These are phyloP conservation scores for Phtheirospermum japonicum DNA, from an alignment of 257 asterid genomes.

Conservation along the genomic window DNA sequence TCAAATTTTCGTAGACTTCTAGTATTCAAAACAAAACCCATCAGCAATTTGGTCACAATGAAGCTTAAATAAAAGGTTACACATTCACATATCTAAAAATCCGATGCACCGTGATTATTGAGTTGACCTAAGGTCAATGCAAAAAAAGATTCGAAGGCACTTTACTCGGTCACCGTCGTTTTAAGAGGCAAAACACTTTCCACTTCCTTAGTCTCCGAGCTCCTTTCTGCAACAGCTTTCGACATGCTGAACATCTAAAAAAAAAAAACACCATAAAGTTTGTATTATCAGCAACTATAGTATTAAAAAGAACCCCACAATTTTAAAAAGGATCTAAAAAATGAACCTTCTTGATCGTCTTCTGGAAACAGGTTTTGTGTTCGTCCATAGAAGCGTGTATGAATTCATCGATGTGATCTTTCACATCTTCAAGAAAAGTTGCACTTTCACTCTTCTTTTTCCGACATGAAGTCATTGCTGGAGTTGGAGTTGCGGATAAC, in stretches of 20 bases:
- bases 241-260: slow-evolving; percentile 91
- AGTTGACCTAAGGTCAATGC: slow-evolving; percentile 4
- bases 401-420: slow-evolving; percentile 83
- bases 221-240: slow-evolving; percentile 76
- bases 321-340: background rate
- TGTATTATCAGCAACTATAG: slow-evolving; percentile 7
- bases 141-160: slow-evolving; percentile 11
- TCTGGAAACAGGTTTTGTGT: slow-evolving; percentile 89
- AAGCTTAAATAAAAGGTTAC: background rate
- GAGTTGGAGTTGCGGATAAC: slow-evolving; percentile 42
- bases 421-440: slow-evolving; percentile 70
- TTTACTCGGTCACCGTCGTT: slow-evolving; percentile 63
- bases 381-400: slow-evolving; percentile 89
- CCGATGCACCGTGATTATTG: background rate
- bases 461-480: slow-evolving; percentile 66
- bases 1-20: background rate
- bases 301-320: background rate
- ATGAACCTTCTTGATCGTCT: slow-evolving; percentile 72
- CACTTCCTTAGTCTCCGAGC: slow-evolving; percentile 53
- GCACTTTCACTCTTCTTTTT: slow-evolving; percentile 72
- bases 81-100: background rate
- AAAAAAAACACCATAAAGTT: slow-evolving; percentile 5
- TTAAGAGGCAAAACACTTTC: slow-evolving; percentile 78
- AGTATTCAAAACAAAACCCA: background rate
- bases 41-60: background rate